Evolutionary conservation across 805 yeast genomes (phyloP).

Genomic region (Ogataea populi-albae): DNA sequence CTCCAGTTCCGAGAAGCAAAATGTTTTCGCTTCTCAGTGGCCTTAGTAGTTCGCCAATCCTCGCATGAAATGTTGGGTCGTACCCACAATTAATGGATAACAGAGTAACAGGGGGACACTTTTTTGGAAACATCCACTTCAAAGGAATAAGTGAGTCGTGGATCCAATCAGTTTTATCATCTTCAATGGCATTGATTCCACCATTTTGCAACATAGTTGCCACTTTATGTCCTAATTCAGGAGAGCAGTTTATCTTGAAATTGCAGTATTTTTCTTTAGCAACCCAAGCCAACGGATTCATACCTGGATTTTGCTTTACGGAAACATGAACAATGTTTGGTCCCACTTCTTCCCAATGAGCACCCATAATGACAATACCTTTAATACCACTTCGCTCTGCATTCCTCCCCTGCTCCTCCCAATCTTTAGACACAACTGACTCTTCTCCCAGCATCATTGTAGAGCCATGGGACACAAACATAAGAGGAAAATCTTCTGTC

Average conservation of each 20-base stretch:
- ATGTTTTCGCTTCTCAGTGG: conserved; percentile 8
- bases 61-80: conserved; percentile 11
- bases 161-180: conserved; percentile 12
- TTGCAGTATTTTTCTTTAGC: conserved; percentile 4
- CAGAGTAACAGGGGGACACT: conserved; percentile 10
- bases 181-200: conserved; percentile 10
- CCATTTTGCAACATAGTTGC: conserved; percentile 6
- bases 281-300: conserved; percentile 12
- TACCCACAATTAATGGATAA: conserved; percentile 9
- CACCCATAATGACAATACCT: conserved; percentile 11
- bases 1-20: conserved; percentile 10
- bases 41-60: conserved; percentile 6
- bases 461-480: conserved; percentile 12
- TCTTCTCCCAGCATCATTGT: conserved; percentile 14
- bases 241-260: conserved; percentile 10
- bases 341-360: conserved; percentile 12
- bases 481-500: conserved; percentile 7
- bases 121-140: conserved; percentile 13
- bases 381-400: conserved; percentile 9
- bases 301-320: conserved; percentile 6
- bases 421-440: conserved; percentile 10
- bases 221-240: conserved; percentile 8
- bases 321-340: conserved; percentile 9
- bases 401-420: conserved; percentile 12
- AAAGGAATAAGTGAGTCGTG: conserved; percentile 12